Evolutionary conservation across 352 stramenopile genomes (phyloP), one percentile per base, ranked within the genome.

Genomic region (Pythium aquatile): DNA sequence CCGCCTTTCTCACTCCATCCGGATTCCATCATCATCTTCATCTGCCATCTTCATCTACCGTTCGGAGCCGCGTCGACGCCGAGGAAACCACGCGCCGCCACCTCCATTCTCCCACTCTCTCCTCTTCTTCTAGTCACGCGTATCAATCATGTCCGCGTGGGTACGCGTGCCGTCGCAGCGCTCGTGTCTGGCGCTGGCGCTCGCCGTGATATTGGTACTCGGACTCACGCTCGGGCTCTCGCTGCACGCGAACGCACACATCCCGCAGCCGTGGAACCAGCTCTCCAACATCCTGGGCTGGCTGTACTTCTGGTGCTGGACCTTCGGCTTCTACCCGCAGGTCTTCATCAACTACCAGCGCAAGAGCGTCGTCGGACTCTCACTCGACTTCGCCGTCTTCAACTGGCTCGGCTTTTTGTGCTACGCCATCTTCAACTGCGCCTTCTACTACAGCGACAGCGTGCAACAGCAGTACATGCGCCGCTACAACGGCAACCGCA

Each of bases 371-470:
- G 80, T 85, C 17, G 97, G 97, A 0, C 66, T 99, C 2, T 97
- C 83, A 35, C 67, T 97, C 47, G 95, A 98, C 77, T 99, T 98
- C 74, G 91, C 88, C 29, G 82, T 94, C 16, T 80, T 98, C 62
- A 98, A 98, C 71, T 80, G 98, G 51, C 64, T 99, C 39, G 96
- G 95, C 57, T 99, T 98, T 69, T 72, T 82, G 35, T 98, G 90
- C 68, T 99, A 99, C 73, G 87, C 90, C 9, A 79, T 94, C 55
- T 99, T 98, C 77, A 98, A 97, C 73, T 86, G 85, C 16, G 83
- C 81, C 20, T 98, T 99, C 69, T 98, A 90, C 79, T 97, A 87
- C 69, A 95, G 76, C 65, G 66, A 87, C 29, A 76, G 55, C 40
- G 87, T 98, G 10, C 90, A 97, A 48, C 44, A 94, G 61, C 76